A percentile compares a stretch with the other conserved stretches of the same genome.
These are phyloP conservation scores for Psilocybe mexicana DNA, from an alignment of 1,284 basidiomycete species.

Conservation along the genomic window DNA sequence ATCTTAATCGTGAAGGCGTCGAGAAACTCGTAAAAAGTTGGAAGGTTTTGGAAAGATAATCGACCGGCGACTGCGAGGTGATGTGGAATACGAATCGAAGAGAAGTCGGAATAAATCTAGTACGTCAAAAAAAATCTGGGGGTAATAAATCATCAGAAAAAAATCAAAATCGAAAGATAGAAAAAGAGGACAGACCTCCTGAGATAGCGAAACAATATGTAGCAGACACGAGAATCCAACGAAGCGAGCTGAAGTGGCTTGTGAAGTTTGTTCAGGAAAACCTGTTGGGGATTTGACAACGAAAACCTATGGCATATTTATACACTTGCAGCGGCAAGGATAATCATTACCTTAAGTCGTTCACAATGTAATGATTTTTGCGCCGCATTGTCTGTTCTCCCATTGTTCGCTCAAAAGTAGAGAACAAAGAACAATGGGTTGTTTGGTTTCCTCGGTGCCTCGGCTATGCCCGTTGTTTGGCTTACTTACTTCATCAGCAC, in stretches of 20 bases:
- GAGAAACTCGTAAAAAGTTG: conserved; percentile 6
- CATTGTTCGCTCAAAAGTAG: conserved; percentile 2
- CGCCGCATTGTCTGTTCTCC: not conserved
- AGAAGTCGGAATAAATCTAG: not conserved
- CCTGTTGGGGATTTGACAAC: conserved; percentile 10
- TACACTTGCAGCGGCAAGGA: not conserved
- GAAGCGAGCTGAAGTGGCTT: conserved; percentile 9
- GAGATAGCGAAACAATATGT: conserved; percentile 7
- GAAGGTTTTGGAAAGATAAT: conserved; percentile 11
- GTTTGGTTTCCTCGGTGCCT: not conserved
- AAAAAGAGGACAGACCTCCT: conserved; percentile 7
- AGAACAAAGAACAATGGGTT: conserved; percentile 5
- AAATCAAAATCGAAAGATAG: not conserved
- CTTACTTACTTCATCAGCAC: not conserved
- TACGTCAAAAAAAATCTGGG: not conserved
- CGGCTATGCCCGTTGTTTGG: not conserved
- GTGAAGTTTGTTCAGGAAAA: conserved; percentile 14
- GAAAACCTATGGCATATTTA: conserved; percentile 10
- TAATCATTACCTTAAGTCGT: not conserved
- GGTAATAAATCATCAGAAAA: not conserved
- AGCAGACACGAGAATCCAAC: conserved; percentile 10
- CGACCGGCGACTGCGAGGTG: conserved; percentile 23
- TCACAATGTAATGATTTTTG: conserved; percentile 2
- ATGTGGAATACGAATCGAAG: not conserved
- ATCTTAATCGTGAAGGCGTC: conserved; percentile 13